Evolutionary conservation across 2,329 filamentous ascomycete genomes (phyloP).

Genomic region (Boeremia exigua): DNA sequence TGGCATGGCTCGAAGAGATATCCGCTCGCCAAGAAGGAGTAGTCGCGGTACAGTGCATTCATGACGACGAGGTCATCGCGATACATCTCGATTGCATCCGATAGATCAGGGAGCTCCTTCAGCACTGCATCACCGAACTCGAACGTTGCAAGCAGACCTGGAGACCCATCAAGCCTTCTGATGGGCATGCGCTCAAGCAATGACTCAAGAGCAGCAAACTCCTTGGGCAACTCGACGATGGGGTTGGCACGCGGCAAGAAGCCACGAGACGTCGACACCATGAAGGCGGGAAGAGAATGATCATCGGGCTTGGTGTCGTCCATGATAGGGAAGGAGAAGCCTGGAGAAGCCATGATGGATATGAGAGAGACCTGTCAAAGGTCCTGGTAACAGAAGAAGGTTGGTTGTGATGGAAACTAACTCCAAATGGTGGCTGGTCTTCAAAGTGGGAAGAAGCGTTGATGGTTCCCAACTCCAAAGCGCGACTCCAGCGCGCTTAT

Average conservation of each 20-base stretch:
- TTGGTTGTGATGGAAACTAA: neutral
- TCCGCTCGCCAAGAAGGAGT: conserved; percentile 86
- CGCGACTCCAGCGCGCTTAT: conserved; percentile 39
- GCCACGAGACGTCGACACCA: conserved; percentile 76
- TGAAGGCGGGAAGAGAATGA: conserved; percentile 72
- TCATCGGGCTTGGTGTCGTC: conserved; percentile 68
- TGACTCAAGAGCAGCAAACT: conserved; percentile 75
- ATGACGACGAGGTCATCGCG: conserved; percentile 76
- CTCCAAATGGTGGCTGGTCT: conserved; percentile 4
- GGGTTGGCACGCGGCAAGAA: conserved; percentile 70
- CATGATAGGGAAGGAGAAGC: conserved; percentile 65
- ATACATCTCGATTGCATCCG: conserved; percentile 72
- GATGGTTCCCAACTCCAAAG: conserved; percentile 3
- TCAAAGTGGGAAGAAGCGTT: conserved; percentile 8
- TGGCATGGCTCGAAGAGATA: conserved; percentile 94
- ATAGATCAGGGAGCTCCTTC: conserved; percentile 78
- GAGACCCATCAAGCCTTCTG: conserved; percentile 72
- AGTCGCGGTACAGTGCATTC: conserved; percentile 89
- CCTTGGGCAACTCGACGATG: conserved; percentile 65
- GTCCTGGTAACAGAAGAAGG: neutral
- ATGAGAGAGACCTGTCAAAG: neutral
- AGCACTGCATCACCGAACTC: conserved; percentile 77
- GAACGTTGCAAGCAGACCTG: conserved; percentile 77
- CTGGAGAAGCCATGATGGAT: conserved; percentile 50
- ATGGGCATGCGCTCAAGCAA: conserved; percentile 81